A percentile compares a stretch with the other conserved stretches of the same genome.
phyloP scores from a whole-genome alignment of 2,329 filamentous ascomycete species.

The Stagonosporopsis cucurbitacearum region DNA sequence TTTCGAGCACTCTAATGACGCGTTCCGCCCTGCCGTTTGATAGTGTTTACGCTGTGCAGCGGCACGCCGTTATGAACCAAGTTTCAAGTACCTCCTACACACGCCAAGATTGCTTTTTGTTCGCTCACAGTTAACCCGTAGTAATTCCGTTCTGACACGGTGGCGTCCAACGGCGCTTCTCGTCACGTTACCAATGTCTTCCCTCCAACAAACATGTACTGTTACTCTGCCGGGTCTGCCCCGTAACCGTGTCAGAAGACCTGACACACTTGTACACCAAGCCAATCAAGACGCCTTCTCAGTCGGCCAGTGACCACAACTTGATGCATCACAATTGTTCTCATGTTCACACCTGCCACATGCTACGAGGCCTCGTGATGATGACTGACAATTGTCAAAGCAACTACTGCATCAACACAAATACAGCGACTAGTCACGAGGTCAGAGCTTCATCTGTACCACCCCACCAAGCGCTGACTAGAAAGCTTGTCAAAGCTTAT shows the following conservation, averaged over 20 bases:
- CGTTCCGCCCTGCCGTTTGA: conserved; percentile 5
- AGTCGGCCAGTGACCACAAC: neutral
- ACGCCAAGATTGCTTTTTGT: neutral
- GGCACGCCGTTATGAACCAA: conserved; percentile 8
- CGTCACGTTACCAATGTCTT: neutral
- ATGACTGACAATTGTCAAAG: neutral
- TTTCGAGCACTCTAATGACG: conserved; percentile 12
- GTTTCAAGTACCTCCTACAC: conserved; percentile 2
- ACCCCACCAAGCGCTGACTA: conserved; percentile 5
- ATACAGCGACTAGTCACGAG: neutral
- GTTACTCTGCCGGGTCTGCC: too few relatives aligned
- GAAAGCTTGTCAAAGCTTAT: conserved; percentile 15
- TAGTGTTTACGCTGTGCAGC: conserved; percentile 1
- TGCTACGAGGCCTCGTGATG: neutral
- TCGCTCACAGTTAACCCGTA: too few relatives aligned
- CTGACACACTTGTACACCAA: neutral
- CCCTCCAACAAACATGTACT: neutral
- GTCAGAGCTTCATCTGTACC: neutral
- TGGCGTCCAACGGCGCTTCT: neutral
- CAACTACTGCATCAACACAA: neutral
- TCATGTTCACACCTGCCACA: neutral
- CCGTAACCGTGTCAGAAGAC: neutral
- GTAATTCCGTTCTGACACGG: too few relatives aligned
- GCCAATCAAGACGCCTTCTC: neutral
- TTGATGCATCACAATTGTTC: neutral